phyloP scores from a whole-genome alignment of 2,329 filamentous ascomycete species.

The Fusarium sarcochroum region DNA sequence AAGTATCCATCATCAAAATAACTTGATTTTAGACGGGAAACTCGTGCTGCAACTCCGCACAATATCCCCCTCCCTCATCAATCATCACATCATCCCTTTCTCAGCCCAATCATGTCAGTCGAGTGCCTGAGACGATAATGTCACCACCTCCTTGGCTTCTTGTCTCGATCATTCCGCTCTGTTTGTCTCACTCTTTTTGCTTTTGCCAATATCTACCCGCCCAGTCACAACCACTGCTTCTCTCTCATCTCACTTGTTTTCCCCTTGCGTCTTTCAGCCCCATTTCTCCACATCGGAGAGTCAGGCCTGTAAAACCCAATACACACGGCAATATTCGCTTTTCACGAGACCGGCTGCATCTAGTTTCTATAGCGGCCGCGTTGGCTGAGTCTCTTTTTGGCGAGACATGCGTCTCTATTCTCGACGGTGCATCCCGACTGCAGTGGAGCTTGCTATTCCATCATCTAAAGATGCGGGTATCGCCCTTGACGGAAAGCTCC shows the following conservation, averaged over 20 bases:
- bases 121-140: slow-evolving; percentile 35
- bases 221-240: slow-evolving; percentile 9
- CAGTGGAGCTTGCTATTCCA: slow-evolving; percentile 11
- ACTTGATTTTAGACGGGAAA: slow-evolving; percentile 8
- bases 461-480: no score
- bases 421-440: slow-evolving; percentile 17
- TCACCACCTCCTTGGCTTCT: slow-evolving; percentile 19
- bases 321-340: not conserved
- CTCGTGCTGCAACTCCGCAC: slow-evolving; percentile 1
- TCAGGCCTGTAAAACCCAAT: slow-evolving; percentile 1
- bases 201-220: slow-evolving; percentile 26
- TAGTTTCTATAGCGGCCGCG: slow-evolving; percentile 29
- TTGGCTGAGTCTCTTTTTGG: slow-evolving; percentile 18
- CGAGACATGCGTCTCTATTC: slow-evolving; percentile 41
- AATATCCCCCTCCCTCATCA: not conserved
- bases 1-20: slow-evolving; percentile 4
- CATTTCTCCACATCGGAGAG: slow-evolving; percentile 29
- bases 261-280: slow-evolving; percentile 34
- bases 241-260: slow-evolving; percentile 13
- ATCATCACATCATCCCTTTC: slow-evolving; percentile 6
- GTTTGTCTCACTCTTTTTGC: slow-evolving; percentile 16
- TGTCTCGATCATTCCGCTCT: slow-evolving; percentile 10
- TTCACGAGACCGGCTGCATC: slow-evolving; percentile 7
- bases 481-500: slow-evolving; percentile 22
- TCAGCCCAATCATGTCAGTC: slow-evolving; percentile 31